These are phyloP conservation scores for Tilletia indica DNA, from an alignment of 1,284 basidiomycete species.

Conservation along the genomic window DNA sequence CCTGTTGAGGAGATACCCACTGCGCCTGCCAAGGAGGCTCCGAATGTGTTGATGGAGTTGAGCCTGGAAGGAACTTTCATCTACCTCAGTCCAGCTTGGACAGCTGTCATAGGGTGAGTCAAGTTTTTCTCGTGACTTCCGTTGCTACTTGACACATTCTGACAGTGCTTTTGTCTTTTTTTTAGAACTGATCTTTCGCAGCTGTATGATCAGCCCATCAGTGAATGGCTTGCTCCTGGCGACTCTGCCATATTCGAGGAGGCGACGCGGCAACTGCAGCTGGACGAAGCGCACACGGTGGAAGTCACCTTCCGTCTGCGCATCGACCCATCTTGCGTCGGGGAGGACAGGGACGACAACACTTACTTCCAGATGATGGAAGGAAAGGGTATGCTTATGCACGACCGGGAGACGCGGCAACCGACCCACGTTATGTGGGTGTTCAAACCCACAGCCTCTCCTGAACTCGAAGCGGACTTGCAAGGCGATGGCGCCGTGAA, in stretches of 20 bases:
- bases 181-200: constrained; percentile 68
- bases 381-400: constrained; percentile 97
- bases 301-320: constrained; percentile 86
- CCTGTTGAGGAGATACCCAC: constrained; percentile 69
- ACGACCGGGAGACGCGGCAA: constrained; percentile 78
- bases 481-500: constrained; percentile 20
- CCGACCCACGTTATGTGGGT: constrained; percentile 99
- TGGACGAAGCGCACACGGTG: constrained; percentile 90
- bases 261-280: constrained; percentile 78
- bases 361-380: constrained; percentile 82
- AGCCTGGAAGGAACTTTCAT: constrained; percentile 78
- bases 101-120: constrained; percentile 82
- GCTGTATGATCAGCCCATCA: constrained; percentile 76
- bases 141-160: constrained; percentile 6
- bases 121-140: neutral
- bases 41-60: constrained; percentile 75
- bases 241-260: constrained; percentile 83
- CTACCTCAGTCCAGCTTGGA: constrained; percentile 94
- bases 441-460: constrained; percentile 71
- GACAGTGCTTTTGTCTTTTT: neutral
- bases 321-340: constrained; percentile 57
- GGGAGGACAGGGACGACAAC: constrained; percentile 54
- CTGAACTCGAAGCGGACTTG: constrained; percentile 44
- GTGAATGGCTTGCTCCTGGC: constrained; percentile 75
- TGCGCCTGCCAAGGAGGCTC: constrained; percentile 23